Evolutionary conservation across 176 grass and related monocot genomes (phyloP).

Genomic region (Musa troglodytarum): DNA sequence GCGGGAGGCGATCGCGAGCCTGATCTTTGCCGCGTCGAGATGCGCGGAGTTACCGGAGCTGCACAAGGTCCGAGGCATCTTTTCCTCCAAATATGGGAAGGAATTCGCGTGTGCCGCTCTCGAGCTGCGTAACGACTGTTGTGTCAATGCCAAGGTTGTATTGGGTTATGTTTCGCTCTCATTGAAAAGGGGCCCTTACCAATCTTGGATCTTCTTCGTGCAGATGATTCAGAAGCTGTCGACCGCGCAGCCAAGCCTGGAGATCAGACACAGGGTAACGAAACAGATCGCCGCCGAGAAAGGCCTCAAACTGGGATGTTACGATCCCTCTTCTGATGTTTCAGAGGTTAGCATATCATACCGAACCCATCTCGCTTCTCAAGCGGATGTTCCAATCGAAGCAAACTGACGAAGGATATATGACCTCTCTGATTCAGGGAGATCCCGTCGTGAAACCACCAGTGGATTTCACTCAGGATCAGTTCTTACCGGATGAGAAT

Average conservation of each 20-base stretch:
- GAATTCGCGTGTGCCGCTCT: conserved; percentile 43
- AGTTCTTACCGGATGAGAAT: conserved; percentile 5
- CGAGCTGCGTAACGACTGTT: conserved; percentile 47
- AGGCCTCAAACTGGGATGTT: conserved; percentile 47
- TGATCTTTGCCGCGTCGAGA: conserved; percentile 55
- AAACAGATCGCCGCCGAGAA: conserved; percentile 75
- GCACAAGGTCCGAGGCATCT: conserved; percentile 39
- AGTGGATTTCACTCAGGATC: neutral
- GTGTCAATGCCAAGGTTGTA: conserved; percentile 50
- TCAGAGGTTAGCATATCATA: neutral
- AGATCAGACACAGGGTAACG: conserved; percentile 48
- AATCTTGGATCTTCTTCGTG: neutral
- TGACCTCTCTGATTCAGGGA: neutral
- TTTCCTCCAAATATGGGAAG: conserved; percentile 53
- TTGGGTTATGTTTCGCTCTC: too few relatives aligned
- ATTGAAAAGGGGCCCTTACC: too few relatives aligned
- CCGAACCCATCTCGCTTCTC: too few relatives aligned
- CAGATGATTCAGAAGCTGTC: conserved; percentile 87
- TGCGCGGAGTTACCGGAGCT: conserved; percentile 77
- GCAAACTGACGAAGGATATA: neutral
- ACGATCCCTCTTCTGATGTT: conserved; percentile 13
- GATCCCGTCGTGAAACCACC: neutral
- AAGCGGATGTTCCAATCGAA: too few relatives aligned
- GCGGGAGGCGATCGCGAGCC: conserved; percentile 56
- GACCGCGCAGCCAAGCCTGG: conserved; percentile 53